Evolutionary conservation across 768 basidiomycete species (phyloP), one percentile per base, ranked within the genome.

Genomic region (Tephrocybe sp.): DNA sequence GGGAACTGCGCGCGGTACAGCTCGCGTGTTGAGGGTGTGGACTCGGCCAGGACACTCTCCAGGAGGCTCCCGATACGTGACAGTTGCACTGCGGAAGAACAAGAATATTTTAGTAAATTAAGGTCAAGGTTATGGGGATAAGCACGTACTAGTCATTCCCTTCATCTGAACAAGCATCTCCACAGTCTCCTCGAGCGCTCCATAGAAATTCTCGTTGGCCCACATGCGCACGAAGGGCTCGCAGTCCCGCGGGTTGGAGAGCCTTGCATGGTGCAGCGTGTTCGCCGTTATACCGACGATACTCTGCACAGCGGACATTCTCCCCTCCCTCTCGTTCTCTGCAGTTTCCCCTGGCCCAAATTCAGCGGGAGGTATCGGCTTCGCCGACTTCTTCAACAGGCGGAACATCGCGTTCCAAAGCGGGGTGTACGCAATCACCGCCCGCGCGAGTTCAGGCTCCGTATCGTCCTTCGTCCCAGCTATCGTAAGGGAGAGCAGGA

Each of bases 331-430:
- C 43, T 35, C 25, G 6, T 18, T 39, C 26, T 27, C 36, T 13
- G n/a, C n/a, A n/a, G 11, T 34, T 15, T 28, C 44, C 22, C 25
- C 12, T 21, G 9, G 15, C 26, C 26, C 30, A 9, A 39, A 12
- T 16, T 47, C 38, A 18, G 16, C 12, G 5, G 38, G 9, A 8
- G 39, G 26, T n/a, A n/a, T n/a, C n/a, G n/a, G n/a, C n/a, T 49
- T 54, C 21, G 41, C 43, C 12, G 25, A 41, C 39, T 54, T 54
- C 18, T 42, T 54, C 24, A 54, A 27, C 15, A 54, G 34, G 16
- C 53, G 37, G 25, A 54, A 54, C 11, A 42, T 25, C 16, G 39
- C 41, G 32, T 49, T 53, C 52, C 52, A 53, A 9, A 53, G 28
- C 9, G 52, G 46, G 5, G 40, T 44, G 11, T 44, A 46, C 26